Conservation (phyloP, 306 rosid genomes). For the Malus sieversii region DNA sequence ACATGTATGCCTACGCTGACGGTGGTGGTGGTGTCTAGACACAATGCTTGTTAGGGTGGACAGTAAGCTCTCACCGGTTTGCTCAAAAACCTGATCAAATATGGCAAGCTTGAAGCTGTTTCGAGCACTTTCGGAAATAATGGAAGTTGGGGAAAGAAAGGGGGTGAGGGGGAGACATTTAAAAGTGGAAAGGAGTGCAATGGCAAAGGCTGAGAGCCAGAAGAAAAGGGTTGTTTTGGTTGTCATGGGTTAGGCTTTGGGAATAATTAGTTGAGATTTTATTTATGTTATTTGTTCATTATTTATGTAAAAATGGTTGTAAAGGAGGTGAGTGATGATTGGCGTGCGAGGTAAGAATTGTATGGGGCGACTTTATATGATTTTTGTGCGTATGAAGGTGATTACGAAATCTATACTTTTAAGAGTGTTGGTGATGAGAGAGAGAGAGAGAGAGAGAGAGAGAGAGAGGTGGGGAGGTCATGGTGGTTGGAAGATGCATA, state of each 20-base stretch:
- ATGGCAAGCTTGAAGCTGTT: slow-evolving; percentile 14
- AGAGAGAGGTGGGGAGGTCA: neutral
- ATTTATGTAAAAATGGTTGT: slow-evolving; percentile 12
- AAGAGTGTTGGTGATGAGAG: slow-evolving; percentile 13
- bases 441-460: slow-evolving; percentile 3
- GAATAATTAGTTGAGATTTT: neutral
- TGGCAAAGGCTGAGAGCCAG: slow-evolving; percentile 35
- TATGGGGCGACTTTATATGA: neutral
- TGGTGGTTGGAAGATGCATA: slow-evolving; percentile 31
- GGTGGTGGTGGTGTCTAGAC: slow-evolving; percentile 13
- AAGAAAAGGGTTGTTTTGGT: slow-evolving; percentile 36
- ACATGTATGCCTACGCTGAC: slow-evolving; percentile 25
- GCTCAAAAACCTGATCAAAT: slow-evolving; percentile 23
- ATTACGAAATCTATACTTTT: slow-evolving; percentile 11
- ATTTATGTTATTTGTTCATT: slow-evolving; percentile 6
- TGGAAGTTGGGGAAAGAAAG: slow-evolving; percentile 12
- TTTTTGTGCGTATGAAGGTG: slow-evolving; percentile 1
- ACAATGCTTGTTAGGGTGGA: slow-evolving; percentile 28
- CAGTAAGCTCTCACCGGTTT: slow-evolving; percentile 33
- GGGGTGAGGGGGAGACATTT: slow-evolving; percentile 14
- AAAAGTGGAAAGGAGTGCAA: slow-evolving; percentile 36
- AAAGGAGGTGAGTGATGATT: slow-evolving; percentile 14
- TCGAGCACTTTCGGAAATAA: slow-evolving; percentile 7
- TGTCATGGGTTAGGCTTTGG: slow-evolving; percentile 30
- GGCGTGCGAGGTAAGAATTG: slow-evolving; percentile 54